A percentile compares a stretch with the other conserved stretches of the same genome.
phyloP scores from a whole-genome alignment of 306 rosid genomes.

The Vigna unguiculata region DNA sequence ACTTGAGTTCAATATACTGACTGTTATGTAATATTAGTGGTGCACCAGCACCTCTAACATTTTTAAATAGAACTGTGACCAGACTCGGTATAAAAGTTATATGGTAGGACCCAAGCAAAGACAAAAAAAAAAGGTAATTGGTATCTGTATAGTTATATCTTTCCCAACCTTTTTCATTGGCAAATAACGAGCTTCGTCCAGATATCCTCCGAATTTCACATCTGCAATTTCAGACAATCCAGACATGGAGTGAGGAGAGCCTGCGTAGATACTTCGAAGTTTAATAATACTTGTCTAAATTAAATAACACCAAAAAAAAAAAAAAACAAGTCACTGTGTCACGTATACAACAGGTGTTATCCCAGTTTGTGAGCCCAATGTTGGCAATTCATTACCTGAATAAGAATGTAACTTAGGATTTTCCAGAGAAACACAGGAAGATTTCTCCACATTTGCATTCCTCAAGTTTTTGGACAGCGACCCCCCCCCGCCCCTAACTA shows the following conservation, averaged over 20 bases:
- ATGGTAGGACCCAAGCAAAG: background rate
- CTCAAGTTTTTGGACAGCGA: background rate
- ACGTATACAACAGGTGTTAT: background rate
- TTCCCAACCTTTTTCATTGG: conserved; percentile 2
- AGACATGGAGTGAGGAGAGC: conserved; percentile 28
- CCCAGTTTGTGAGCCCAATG: background rate
- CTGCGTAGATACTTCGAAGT: conserved; percentile 16
- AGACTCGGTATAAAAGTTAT: background rate
- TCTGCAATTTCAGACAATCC: conserved; percentile 27
- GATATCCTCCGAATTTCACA: conserved; percentile 24
- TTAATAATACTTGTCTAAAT: conserved; percentile 2
- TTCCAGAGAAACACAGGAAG: background rate
- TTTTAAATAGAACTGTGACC: background rate
- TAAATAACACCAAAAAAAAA: conserved; percentile 25
- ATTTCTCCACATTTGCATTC: conserved; percentile 8
- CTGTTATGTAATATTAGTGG: background rate
- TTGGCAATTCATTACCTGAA: background rate
- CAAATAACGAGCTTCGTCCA: background rate
- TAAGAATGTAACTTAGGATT: background rate
- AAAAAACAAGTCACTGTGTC: background rate
- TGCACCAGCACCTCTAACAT: background rate
- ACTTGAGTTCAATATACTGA: background rate
- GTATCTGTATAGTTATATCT: background rate
- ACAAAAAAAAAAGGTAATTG: background rate
- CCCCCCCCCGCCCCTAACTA: background rate